phyloP scores from a whole-genome alignment of 306 rosid genomes.

The Astragalus membranaceus region DNA sequence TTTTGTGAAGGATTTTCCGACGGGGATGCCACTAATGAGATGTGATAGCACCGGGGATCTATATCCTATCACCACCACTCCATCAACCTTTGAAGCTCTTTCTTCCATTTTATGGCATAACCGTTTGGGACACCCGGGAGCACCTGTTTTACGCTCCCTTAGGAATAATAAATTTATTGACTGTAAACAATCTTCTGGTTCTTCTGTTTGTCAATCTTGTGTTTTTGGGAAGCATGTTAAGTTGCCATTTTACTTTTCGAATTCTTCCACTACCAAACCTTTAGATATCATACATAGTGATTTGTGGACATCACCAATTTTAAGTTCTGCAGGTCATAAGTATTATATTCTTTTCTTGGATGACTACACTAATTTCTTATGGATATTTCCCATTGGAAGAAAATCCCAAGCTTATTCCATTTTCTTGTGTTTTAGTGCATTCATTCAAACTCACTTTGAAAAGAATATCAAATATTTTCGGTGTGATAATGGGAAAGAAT shows the following conservation, averaged over 20 bases:
- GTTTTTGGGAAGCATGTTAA: neutral
- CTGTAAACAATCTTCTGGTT: neutral
- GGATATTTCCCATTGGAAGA: too few species aligned
- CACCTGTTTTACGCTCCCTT: too few species aligned
- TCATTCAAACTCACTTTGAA: neutral
- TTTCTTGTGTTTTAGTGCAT: neutral
- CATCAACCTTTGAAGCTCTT: neutral
- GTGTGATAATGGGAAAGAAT: too few species aligned
- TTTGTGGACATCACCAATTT: too few species aligned
- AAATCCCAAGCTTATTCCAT: neutral
- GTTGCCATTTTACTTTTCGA: neutral
- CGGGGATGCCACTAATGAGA: neutral
- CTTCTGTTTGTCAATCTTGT: neutral
- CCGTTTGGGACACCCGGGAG: too few species aligned
- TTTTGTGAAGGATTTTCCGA: too few species aligned
- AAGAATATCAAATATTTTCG: neutral
- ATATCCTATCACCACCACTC: neutral
- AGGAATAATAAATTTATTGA: neutral
- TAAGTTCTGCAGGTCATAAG: too few species aligned
- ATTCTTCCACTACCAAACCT: neutral
- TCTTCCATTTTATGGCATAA: neutral
- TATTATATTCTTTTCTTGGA: too few species aligned
- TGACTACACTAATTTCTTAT: too few species aligned
- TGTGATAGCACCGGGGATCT: neutral
- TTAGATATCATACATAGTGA: neutral